Percentiles rank a stretch among this genome's conserved stretches.
Evolutionary conservation across 768 basidiomycete genomes (phyloP).

Genomic region (Phallus indusiatus): DNA sequence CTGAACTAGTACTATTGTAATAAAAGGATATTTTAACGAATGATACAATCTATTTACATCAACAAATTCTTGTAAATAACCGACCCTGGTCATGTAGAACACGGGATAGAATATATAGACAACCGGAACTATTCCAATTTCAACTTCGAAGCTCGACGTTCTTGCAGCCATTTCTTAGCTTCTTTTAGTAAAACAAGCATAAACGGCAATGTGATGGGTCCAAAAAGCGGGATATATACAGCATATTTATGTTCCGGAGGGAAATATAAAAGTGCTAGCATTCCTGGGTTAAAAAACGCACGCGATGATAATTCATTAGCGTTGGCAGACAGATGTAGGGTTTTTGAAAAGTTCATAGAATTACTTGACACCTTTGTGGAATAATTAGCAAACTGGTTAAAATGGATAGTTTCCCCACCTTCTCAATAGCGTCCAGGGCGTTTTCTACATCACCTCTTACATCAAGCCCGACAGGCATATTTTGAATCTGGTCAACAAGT

Average conservation of each 20-base stretch:
- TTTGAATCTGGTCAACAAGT: conserved; percentile 75
- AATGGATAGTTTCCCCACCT: conserved; percentile 35
- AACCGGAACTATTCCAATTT: neutral
- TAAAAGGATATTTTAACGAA: too few species aligned
- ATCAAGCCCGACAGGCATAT: conserved; percentile 82
- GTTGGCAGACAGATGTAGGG: conserved; percentile 50
- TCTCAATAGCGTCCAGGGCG: conserved; percentile 62
- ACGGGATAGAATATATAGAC: too few species aligned
- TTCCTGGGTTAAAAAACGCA: conserved; percentile 95
- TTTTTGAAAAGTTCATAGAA: conserved; percentile 17
- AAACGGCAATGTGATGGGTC: conserved; percentile 78
- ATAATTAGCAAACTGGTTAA: neutral
- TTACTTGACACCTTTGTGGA: neutral
- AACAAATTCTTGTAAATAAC: too few species aligned
- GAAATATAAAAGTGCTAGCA: conserved; percentile 94
- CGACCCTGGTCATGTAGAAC: too few species aligned
- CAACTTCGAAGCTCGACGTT: conserved; percentile 11
- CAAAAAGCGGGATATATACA: conserved; percentile 92
- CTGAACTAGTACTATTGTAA: too few species aligned
- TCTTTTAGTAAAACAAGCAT: conserved; percentile 68
- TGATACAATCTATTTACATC: too few species aligned
- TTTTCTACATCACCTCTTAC: conserved; percentile 65
- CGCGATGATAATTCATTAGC: conserved; percentile 63
- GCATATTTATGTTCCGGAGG: conserved; percentile 97
- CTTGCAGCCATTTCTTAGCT: conserved; percentile 48